Evolutionary conservation across 805 yeast species (phyloP).

Genomic region (Ogataea thermomethanolica): DNA sequence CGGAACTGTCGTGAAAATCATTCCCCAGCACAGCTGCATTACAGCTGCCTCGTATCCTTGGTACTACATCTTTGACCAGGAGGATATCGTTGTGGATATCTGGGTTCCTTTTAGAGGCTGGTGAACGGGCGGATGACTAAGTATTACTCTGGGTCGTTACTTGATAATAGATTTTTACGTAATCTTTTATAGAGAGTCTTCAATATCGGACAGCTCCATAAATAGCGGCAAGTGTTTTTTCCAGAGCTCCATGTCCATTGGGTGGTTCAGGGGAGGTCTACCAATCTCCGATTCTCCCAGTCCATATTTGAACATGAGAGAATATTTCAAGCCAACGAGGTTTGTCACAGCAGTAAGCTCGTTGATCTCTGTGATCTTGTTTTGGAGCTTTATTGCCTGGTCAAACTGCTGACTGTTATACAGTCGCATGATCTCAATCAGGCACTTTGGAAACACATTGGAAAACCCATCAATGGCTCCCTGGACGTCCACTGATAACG

Average conservation of each 20-base stretch:
- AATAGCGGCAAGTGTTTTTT: constrained; percentile 19
- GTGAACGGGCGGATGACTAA: constrained; percentile 15
- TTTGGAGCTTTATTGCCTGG: constrained; percentile 42
- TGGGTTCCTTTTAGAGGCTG: constrained; percentile 65
- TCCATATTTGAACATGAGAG: constrained; percentile 25
- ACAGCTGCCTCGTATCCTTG: constrained; percentile 60
- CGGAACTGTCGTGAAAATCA: constrained; percentile 52
- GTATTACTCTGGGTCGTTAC: background rate
- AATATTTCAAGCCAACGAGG: constrained; percentile 31
- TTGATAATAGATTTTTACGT: background rate
- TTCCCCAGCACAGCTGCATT: constrained; percentile 75
- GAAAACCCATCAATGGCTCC: constrained; percentile 53
- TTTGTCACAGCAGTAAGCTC: constrained; percentile 37
- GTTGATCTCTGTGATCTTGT: constrained; percentile 42
- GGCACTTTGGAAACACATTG: constrained; percentile 49
- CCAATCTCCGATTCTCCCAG: constrained; percentile 34
- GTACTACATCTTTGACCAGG: constrained; percentile 52
- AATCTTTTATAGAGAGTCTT: constrained; percentile 13
- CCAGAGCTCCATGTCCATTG: constrained; percentile 32
- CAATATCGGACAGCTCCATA: constrained; percentile 11
- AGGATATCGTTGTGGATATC: constrained; percentile 50
- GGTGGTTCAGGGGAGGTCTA: constrained; percentile 44
- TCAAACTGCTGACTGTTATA: constrained; percentile 37
- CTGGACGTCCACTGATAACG: constrained; percentile 41
- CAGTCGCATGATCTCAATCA: constrained; percentile 39